Evolutionary conservation across 2,329 filamentous ascomycete genomes (phyloP), one percentile per base, ranked within the genome.

Genomic region (Raffaelea albimanens): DNA sequence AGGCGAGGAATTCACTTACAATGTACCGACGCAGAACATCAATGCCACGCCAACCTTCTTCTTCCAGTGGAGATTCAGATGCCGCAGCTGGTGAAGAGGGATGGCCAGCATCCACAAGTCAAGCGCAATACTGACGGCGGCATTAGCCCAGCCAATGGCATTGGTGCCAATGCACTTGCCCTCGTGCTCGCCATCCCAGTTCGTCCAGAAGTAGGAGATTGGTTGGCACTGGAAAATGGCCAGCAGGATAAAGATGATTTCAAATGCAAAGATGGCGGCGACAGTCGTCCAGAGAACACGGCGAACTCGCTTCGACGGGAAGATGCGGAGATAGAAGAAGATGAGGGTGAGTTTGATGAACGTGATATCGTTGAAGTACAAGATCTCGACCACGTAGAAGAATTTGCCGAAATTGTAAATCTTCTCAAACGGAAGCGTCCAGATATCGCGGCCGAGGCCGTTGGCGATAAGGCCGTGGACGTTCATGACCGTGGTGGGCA

Each of bases 261-360:
- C 69, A 45, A 65, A 71, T 1, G 67, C 9, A 5, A 57, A 36
- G 40, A 65, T 66, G 46, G 72, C 62, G 4, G 55, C 53, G 33
- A 73, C 54, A 0, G 70, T 71, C n/a, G 50, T 63, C 60, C 64
- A 68, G 5, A 76, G 61, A 13, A 71, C 42, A 5, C 59, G 60
- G 14, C 65, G 64, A 10, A 75, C 64, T 3, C 43, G 48, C 0
- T 45, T 50, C 0, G 59, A 55, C 0, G 72, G 72, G 51, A 80
- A 80, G 47, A 80, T 71, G 45, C 72, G 68, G 5, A 75, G 60
- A 54, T 77, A 79, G 58, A 80, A 77, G 55, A 73, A 65, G 1
- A 80, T 60, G 21, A 80, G 62, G 0, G 74, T 68, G 4, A 75
- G 57, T 52, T 78, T 76, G 16, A 73, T 63, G 22, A 74, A 58